phyloP scores from a whole-genome alignment of 768 basidiomycete species.

The Lepiota brunneoincarnata region DNA sequence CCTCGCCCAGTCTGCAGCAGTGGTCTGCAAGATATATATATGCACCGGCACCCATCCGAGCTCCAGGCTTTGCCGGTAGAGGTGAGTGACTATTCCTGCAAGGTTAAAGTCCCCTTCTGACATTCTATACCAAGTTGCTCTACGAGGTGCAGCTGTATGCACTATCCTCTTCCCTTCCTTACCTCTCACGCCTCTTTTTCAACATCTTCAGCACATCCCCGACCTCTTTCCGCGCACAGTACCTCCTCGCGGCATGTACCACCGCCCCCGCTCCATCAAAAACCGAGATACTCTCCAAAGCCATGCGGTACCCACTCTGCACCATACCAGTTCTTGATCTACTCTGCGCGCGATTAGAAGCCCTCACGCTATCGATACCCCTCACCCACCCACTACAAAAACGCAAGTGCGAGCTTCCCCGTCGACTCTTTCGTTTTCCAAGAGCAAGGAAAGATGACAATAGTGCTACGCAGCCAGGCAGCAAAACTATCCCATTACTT shows the following conservation, averaged over 20 bases:
- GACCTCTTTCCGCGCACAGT: conserved; percentile 59
- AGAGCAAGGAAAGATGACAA: conserved; percentile 22
- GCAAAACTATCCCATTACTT: conserved; percentile 61
- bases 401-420: conserved; percentile 53
- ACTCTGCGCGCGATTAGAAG: conserved; percentile 28
- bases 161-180: conserved; percentile 61
- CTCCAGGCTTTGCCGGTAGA: conserved; percentile 14
- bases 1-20: not conserved
- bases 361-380: conserved; percentile 29
- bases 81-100: not conserved
- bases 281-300: conserved; percentile 37
- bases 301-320: conserved; percentile 63
- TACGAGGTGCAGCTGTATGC: conserved; percentile 77
- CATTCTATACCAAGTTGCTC: conserved; percentile 50
- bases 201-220: conserved; percentile 55
- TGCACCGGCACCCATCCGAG: not conserved
- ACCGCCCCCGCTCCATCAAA: conserved; percentile 20
- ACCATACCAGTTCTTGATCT: conserved; percentile 38
- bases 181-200: conserved; percentile 50
- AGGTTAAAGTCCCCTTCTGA: conserved; percentile 10
- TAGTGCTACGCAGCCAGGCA: conserved; percentile 30
- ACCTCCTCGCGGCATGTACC: conserved; percentile 43
- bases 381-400: not conserved
- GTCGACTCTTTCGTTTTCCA: conserved; percentile 61
- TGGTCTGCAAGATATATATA: not conserved